A percentile compares a stretch with the other conserved stretches of the same genome.
Conservation (phyloP, 1,284 basidiomycete species). For the Vanrija sp. region DNA sequence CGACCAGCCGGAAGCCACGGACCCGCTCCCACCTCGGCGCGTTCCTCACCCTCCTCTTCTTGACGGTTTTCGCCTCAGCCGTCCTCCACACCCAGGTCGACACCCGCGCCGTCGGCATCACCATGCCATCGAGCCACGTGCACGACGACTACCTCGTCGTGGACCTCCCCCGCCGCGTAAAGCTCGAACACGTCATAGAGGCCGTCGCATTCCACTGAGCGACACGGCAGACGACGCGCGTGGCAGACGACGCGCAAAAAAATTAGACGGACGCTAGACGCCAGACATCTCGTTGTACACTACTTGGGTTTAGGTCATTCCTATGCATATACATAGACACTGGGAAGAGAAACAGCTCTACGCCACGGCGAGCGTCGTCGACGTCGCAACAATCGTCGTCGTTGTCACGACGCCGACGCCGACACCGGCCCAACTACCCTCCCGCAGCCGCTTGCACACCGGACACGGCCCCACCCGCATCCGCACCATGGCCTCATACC, state of each 20-base stretch:
- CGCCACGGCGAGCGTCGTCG: background rate
- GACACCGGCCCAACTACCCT: background rate
- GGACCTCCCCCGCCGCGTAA: too few species aligned
- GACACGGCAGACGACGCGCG: background rate
- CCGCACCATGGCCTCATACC: conserved; percentile 64
- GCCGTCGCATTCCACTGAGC: background rate
- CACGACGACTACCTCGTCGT: too few species aligned
- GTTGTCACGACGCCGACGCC: background rate
- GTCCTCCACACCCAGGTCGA: background rate
- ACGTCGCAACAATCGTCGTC: background rate
- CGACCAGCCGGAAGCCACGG: background rate
- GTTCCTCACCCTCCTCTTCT: background rate
- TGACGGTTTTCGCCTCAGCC: background rate
- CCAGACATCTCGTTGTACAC: background rate
- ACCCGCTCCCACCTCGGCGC: background rate
- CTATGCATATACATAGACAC: background rate
- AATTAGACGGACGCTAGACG: too few species aligned
- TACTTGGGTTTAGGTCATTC: background rate
- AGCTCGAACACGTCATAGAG: too few species aligned
- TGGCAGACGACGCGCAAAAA: too few species aligned
- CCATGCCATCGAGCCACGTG: too few species aligned
- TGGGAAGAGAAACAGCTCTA: background rate
- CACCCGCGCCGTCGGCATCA: background rate
- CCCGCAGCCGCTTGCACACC: conserved; percentile 54
- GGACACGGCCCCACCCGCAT: conserved; percentile 68